Percentiles rank a stretch among this genome's conserved stretches.
Evolutionary conservation across 2,329 filamentous ascomycete genomes (phyloP).

Genomic region (Fusarium longipes): DNA sequence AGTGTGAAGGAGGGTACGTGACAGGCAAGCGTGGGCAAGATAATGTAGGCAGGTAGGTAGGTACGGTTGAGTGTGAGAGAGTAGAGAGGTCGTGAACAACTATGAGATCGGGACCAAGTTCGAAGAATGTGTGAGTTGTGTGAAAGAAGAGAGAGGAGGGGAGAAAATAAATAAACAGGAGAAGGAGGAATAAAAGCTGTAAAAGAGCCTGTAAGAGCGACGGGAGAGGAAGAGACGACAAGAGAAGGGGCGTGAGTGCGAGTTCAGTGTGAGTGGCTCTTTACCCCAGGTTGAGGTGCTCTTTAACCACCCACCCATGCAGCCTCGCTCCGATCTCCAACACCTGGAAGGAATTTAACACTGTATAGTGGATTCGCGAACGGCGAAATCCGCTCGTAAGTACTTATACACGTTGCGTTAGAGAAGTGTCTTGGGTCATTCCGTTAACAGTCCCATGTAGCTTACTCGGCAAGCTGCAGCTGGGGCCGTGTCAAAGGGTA

Average conservation of each 20-base stretch:
- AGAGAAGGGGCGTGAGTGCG: constrained; percentile 40
- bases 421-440: too few relatives aligned
- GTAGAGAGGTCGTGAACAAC: constrained; percentile 18
- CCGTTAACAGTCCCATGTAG: constrained; percentile 9
- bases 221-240: constrained; percentile 37
- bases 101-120: not conserved
- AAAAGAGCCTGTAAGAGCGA: constrained; percentile 41
- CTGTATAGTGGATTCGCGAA: constrained; percentile 35
- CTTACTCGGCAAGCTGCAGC: constrained; percentile 10
- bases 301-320: constrained; percentile 30
- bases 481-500: constrained; percentile 24
- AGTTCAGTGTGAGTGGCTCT: constrained; percentile 44
- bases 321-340: constrained; percentile 35
- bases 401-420: constrained; percentile 26
- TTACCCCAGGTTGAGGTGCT: constrained; percentile 38
- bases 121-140: constrained; percentile 4
- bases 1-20: constrained; percentile 20
- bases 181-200: constrained; percentile 43
- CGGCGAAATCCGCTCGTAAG: constrained; percentile 36
- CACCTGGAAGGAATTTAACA: constrained; percentile 31
- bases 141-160: constrained; percentile 24
- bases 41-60: constrained; percentile 1
- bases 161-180: constrained; percentile 42
- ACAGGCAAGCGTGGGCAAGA: constrained; percentile 14
- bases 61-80: not conserved